Evolutionary conservation across 2,329 filamentous ascomycete species (phyloP), one percentile per base, ranked within the genome.

Genomic region (Kalaharituber pfeilii): DNA sequence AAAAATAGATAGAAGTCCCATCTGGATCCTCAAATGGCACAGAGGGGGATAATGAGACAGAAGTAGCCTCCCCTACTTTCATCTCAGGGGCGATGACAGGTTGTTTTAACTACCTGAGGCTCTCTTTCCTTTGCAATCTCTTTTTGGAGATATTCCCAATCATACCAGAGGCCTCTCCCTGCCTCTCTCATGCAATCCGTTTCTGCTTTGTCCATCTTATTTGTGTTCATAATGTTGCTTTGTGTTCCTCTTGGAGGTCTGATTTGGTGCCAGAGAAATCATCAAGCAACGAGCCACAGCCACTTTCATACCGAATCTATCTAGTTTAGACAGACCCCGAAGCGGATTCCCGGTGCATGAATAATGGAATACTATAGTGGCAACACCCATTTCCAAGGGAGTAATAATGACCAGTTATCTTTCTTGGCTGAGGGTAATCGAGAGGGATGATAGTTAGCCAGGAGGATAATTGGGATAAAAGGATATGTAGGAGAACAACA

Each of bases 381-480:
- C 30, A 79, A 72, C 30, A 96, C 82, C 62, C 85, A 94, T 65
- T 85, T 87, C 86, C 89, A 95, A 0, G 91, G 91, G 2, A 91
- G 75, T 24, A 96, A 72, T 1, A 96, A 66, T 0, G 81, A 91
- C 86, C 87, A 96, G 0, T 75, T 80, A 0, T 82, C 25, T 5
- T 9, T 47, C 18, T 25, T 25, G n/a, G 18, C n/a, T 18, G 42
- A 22, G 13, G 24, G 42, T 5, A 47, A 15, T 22, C 2, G 15
- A 5, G 42, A 47, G 24, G 73, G 66, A 2, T 78, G 50, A 27
- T 51, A 75, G 9, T 77, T 78, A 29, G 81, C 74, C 3, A 86
- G 73, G 5, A 93, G 69, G 1, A 89, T 71, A 36, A 89, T 69
- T 0, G 91, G 91, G n/a, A 96, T 91, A 1, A 75, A 70, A 1